Percentiles rank a stretch among this genome's conserved stretches.
Conservation (phyloP, 371 early-diverging fungal genomes). For the Actinomucor elegans region DNA sequence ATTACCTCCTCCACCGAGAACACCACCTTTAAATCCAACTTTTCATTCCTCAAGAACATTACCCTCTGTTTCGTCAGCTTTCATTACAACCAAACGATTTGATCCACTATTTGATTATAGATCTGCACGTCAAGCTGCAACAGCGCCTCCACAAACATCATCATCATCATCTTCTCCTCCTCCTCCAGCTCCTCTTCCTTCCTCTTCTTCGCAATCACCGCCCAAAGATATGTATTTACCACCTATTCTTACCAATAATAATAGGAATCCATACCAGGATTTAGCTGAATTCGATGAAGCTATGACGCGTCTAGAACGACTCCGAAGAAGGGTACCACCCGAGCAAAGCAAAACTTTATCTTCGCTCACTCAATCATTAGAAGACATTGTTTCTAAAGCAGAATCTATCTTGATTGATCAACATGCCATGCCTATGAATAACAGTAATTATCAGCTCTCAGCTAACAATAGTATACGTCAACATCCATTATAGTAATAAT, state of each 20-base stretch:
- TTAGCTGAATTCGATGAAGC: slow-evolving; percentile 27
- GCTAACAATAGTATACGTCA: neutral
- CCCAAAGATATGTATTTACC: neutral
- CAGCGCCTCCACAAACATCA: neutral
- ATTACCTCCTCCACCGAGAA: slow-evolving; percentile 19
- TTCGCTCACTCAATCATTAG: slow-evolving; percentile 13
- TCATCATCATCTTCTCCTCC: neutral
- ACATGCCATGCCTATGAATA: no score
- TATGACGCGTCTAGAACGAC: slow-evolving; percentile 17
- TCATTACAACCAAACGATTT: slow-evolving; percentile 10
- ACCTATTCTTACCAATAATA: neutral
- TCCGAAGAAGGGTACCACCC: slow-evolving; percentile 24
- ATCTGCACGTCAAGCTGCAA: no score
- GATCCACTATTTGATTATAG: slow-evolving; percentile 29
- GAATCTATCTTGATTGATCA: slow-evolving; percentile 26
- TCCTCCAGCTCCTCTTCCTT: neutral
- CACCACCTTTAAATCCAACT: slow-evolving; percentile 11
- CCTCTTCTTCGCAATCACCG: no score
- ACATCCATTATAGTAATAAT: no score
- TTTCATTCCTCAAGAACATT: slow-evolving; percentile 7
- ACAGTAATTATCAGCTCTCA: no score
- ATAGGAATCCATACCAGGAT: slow-evolving; percentile 23
- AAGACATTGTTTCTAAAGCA: slow-evolving; percentile 24
- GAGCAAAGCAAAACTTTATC: slow-evolving; percentile 22
- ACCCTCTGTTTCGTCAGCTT: slow-evolving; percentile 7